Percentiles rank a stretch among this genome's conserved stretches.
Evolutionary conservation across 768 basidiomycete genomes (phyloP).

Genomic region (Leccinum longicurvipes): DNA sequence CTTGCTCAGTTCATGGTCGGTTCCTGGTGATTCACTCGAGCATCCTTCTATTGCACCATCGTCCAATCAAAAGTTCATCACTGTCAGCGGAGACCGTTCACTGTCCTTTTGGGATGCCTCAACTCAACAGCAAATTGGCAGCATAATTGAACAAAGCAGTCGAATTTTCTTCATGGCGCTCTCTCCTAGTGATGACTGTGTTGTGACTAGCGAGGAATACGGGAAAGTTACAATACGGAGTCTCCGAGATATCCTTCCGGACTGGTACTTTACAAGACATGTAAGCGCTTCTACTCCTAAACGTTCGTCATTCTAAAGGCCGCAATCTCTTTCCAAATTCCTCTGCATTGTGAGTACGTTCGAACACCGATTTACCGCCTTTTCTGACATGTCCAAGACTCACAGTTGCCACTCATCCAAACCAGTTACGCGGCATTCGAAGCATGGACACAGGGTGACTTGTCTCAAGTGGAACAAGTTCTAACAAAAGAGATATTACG

Average conservation of each 20-base stretch:
- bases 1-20: not conserved
- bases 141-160: not conserved
- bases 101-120: not conserved
- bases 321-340: too few species aligned
- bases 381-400: not conserved
- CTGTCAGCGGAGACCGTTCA: not conserved
- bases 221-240: not conserved
- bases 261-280: not conserved
- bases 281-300: not conserved
- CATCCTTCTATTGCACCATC: not conserved
- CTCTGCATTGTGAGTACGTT: not conserved
- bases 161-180: not conserved
- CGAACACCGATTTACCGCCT: accelerated
- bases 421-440: not conserved
- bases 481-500: not conserved
- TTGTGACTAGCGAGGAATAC: not conserved
- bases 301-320: not conserved
- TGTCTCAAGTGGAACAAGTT: not conserved
- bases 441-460: not conserved
- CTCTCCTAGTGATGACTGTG: not conserved
- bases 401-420: not conserved
- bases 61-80: not conserved
- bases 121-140: not conserved
- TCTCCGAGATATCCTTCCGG: not conserved
- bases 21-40: not conserved